phyloP scores from a whole-genome alignment of 1,284 basidiomycete species.

The Peniophora sp. region DNA sequence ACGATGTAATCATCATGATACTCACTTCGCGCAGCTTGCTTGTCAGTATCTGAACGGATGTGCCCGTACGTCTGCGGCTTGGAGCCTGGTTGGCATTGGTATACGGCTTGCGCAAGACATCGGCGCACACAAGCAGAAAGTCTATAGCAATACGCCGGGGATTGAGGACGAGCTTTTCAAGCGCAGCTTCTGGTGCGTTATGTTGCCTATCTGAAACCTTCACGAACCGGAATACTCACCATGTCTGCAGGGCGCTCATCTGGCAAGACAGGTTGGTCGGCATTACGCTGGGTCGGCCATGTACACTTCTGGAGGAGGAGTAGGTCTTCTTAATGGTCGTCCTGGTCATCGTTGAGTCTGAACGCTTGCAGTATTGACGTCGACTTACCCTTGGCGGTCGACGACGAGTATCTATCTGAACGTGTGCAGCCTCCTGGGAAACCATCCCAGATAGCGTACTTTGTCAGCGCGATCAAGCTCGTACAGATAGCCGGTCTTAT shows the following conservation, averaged over 20 bases:
- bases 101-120: constrained; percentile 32
- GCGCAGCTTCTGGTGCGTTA: constrained; percentile 39
- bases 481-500: constrained; percentile 37
- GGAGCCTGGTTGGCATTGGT: constrained; percentile 35
- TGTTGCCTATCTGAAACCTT: background rate
- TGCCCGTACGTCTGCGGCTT: constrained; percentile 28
- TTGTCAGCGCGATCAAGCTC: constrained; percentile 35
- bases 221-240: constrained; percentile 1
- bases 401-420: constrained; percentile 40
- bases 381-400: constrained; percentile 38
- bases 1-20: too few species aligned
- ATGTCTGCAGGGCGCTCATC: constrained; percentile 17
- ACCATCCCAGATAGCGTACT: constrained; percentile 27
- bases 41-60: constrained; percentile 21
- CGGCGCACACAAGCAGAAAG: constrained; percentile 23
- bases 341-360: background rate
- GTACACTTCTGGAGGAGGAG: constrained; percentile 45
- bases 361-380: constrained; percentile 30
- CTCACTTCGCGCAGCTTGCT: constrained; percentile 1
- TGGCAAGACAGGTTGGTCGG: constrained; percentile 29
- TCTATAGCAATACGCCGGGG: constrained; percentile 13
- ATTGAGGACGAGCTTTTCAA: constrained; percentile 39
- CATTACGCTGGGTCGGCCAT: constrained; percentile 38
- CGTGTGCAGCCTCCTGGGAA: constrained; percentile 25
- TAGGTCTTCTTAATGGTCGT: constrained; percentile 10